These are phyloP conservation scores for Monosporascus sp. DNA, from an alignment of 2,329 filamentous ascomycete genomes.

Conservation along the genomic window DNA sequence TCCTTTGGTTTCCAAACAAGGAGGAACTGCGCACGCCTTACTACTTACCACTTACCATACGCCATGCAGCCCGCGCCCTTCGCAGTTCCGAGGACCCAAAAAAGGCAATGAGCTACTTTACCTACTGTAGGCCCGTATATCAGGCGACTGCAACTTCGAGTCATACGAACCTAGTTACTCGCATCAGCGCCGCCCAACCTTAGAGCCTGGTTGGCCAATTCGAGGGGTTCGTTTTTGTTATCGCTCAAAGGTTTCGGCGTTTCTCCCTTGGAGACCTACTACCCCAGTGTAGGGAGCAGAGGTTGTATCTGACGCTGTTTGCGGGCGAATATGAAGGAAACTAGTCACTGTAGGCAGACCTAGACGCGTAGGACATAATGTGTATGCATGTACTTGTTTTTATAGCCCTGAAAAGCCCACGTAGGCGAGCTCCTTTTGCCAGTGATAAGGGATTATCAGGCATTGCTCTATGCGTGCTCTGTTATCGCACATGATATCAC, in stretches of 20 bases:
- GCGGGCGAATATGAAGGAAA: constrained; percentile 1
- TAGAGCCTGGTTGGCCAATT: neutral
- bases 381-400: constrained; percentile 1
- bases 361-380: constrained; percentile 5
- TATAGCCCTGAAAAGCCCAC: neutral
- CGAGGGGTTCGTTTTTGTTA: neutral
- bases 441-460: too few species aligned
- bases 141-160: neutral
- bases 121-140: too few species aligned
- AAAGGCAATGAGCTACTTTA: too few species aligned
- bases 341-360: neutral
- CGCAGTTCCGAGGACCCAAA: too few species aligned
- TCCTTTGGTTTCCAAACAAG: too few species aligned
- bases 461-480: too few species aligned
- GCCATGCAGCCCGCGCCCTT: too few species aligned
- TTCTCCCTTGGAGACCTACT: neutral
- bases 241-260: neutral
- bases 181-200: neutral
- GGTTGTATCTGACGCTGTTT: too few species aligned
- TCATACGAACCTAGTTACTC: neutral
- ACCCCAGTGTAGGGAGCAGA: too few species aligned
- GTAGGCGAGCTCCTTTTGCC: neutral
- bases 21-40: too few species aligned
- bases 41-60: too few species aligned
- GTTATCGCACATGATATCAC: too few species aligned